phyloP scores from a whole-genome alignment of 495 filamentous ascomycete genomes.

The Penicilliopsis zonata region DNA sequence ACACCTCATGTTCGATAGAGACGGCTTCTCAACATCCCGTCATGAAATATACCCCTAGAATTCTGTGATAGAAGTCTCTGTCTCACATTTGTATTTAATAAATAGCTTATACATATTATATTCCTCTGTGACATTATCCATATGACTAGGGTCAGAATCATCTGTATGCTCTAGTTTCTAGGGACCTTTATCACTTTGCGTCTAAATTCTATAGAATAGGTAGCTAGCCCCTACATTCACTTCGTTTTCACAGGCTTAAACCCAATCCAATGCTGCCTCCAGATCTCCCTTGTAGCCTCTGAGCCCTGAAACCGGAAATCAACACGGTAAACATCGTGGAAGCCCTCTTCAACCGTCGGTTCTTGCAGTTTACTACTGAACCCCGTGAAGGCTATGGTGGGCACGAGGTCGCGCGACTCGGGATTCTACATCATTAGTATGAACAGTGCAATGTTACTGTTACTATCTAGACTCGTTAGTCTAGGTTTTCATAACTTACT shows the following conservation, averaged over 20 bases:
- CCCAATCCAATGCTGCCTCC: slow-evolving; percentile 64
- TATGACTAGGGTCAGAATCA: no score
- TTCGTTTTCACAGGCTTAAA: slow-evolving; percentile 1
- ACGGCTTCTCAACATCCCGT: no score
- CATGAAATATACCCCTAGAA: background rate
- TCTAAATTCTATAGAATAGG: no score
- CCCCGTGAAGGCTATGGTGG: slow-evolving; percentile 64
- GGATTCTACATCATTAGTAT: slow-evolving; percentile 50
- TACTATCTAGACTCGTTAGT: no score
- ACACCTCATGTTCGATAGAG: no score
- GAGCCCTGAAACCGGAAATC: slow-evolving; percentile 56
- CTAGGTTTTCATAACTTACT: slow-evolving; percentile 12
- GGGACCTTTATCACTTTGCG: no score
- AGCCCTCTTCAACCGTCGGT: slow-evolving; percentile 67
- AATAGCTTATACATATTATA: no score
- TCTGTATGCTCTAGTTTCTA: no score
- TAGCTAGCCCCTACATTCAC: no score
- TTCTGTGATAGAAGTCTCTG: background rate
- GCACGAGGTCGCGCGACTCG: slow-evolving; percentile 62
- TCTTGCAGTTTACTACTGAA: slow-evolving; percentile 59
- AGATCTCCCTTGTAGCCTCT: slow-evolving; percentile 44
- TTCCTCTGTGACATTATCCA: no score
- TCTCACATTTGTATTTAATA: no score
- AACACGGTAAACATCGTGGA: slow-evolving; percentile 61
- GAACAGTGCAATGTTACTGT: no score